These are phyloP conservation scores for Ilex paraguariensis DNA, from an alignment of 305 asterid species.

Conservation along the genomic window DNA sequence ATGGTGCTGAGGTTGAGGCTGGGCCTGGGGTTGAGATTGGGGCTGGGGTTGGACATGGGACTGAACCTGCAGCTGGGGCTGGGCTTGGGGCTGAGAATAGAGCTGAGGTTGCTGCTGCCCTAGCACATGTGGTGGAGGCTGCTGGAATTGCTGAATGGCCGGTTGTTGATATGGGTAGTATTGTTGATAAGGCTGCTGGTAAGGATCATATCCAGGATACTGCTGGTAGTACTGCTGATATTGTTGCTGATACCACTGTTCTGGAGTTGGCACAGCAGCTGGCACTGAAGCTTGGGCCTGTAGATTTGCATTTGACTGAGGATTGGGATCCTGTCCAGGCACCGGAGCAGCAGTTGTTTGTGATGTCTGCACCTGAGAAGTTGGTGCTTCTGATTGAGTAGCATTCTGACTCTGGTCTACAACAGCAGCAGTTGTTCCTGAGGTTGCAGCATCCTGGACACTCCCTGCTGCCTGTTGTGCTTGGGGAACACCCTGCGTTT, in stretches of 20 bases:
- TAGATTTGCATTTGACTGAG: conserved; percentile 37
- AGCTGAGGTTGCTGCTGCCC: conserved; percentile 50
- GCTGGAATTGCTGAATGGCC: conserved; percentile 57
- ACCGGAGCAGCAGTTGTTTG: conserved; percentile 39
- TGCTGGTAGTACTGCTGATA: conserved; percentile 92
- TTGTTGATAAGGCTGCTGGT: conserved; percentile 63
- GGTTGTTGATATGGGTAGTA: conserved; percentile 63
- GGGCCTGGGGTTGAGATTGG: conserved; percentile 24
- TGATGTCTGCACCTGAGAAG: conserved; percentile 47
- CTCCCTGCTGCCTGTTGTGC: conserved; percentile 49
- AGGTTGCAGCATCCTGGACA: conserved; percentile 28
- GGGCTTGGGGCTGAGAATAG: conserved; percentile 39
- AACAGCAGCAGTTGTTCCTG: conserved; percentile 36
- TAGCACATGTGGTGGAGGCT: conserved; percentile 38
- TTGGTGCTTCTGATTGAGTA: conserved; percentile 40
- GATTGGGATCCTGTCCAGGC: conserved; percentile 51
- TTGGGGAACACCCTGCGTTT: conserved; percentile 59
- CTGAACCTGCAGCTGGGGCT: conserved; percentile 32
- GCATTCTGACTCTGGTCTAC: conserved; percentile 37
- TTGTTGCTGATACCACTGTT: conserved; percentile 85
- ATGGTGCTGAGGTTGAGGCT: conserved; percentile 35
- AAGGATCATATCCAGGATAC: conserved; percentile 65
- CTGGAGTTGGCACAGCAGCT: conserved; percentile 49
- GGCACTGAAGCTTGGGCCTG: conserved; percentile 43
- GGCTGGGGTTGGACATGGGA: conserved; percentile 20